Evolutionary conservation across 1,139 yeast genomes (phyloP).

Genomic region (Pichia sp.): DNA sequence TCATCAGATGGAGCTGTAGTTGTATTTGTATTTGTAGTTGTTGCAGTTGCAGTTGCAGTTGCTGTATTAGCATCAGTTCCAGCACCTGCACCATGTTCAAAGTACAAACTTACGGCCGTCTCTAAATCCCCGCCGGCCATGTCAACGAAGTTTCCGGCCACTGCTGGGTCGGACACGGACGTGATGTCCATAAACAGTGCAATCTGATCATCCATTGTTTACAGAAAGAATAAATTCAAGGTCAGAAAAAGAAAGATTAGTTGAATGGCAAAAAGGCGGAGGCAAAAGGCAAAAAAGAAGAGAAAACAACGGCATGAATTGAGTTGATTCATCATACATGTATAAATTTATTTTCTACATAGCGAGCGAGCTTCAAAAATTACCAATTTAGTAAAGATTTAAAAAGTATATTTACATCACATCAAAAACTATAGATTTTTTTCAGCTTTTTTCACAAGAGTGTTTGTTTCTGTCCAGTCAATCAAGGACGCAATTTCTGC

Average conservation of each 20-base stretch:
- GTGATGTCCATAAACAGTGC: slow-evolving; percentile 83
- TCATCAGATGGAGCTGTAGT: slow-evolving; percentile 22
- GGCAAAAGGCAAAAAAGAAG: neutral
- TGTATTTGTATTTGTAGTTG: slow-evolving; percentile 9
- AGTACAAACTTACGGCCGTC: slow-evolving; percentile 75
- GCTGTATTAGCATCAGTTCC: slow-evolving; percentile 1
- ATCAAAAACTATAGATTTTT: neutral
- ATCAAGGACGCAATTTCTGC: slow-evolving; percentile 1
- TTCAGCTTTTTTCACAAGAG: slow-evolving; percentile 1
- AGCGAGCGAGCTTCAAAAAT: too few relatives aligned
- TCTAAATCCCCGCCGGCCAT: slow-evolving; percentile 77
- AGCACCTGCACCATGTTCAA: slow-evolving; percentile 56
- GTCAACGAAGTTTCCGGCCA: slow-evolving; percentile 74
- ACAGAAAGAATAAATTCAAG: too few relatives aligned
- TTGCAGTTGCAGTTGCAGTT: too few relatives aligned
- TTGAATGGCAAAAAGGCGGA: neutral
- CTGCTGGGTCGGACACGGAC: slow-evolving; percentile 58
- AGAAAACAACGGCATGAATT: neutral
- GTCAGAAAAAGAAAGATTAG: neutral
- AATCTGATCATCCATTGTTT: slow-evolving; percentile 40
- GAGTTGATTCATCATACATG: neutral
- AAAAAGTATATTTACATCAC: too few relatives aligned
- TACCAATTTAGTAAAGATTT: too few relatives aligned
- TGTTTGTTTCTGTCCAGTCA: slow-evolving; percentile 4
- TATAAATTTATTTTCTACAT: neutral